Conservation (phyloP, 305 asterid genomes). For the Solanum hybrid region DNA sequence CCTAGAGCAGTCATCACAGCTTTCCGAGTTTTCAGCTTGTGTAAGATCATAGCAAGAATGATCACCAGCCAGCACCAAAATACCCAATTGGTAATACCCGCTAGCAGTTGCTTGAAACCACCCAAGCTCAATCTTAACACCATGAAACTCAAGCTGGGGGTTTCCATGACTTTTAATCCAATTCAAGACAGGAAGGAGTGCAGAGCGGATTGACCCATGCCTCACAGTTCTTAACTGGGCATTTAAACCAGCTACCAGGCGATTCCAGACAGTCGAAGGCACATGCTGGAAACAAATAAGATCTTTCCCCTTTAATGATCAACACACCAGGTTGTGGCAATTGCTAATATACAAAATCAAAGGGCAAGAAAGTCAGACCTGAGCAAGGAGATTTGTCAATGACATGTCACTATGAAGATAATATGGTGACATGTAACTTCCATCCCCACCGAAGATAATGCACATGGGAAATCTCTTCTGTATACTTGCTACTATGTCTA, state of each 20-base stretch:
- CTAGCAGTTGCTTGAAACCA: slow-evolving; percentile 96
- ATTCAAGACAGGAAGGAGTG: slow-evolving; percentile 55
- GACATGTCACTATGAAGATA: slow-evolving; percentile 68
- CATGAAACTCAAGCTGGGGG: slow-evolving; percentile 92
- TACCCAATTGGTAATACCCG: slow-evolving; percentile 89
- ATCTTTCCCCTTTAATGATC: neutral
- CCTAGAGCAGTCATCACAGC: slow-evolving; percentile 56
- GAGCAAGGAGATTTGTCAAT: slow-evolving; percentile 89
- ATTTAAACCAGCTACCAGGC: slow-evolving; percentile 86
- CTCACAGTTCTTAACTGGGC: slow-evolving; percentile 88
- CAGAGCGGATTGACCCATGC: slow-evolving; percentile 58
- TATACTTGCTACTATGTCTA: slow-evolving; percentile 80
- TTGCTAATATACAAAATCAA: neutral
- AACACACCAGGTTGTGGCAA: neutral
- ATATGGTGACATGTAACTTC: slow-evolving; percentile 94
- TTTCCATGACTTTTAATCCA: slow-evolving; percentile 83
- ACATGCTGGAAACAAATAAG: slow-evolving; percentile 51
- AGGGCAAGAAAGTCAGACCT: slow-evolving; percentile 38
- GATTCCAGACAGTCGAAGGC: slow-evolving; percentile 91
- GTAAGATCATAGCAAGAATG: slow-evolving; percentile 52
- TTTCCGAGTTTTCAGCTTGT: slow-evolving; percentile 44
- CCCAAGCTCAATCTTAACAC: slow-evolving; percentile 76
- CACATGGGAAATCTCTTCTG: slow-evolving; percentile 94
- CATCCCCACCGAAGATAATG: slow-evolving; percentile 86
- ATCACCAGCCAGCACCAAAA: slow-evolving; percentile 74